Base-by-base conservation (phyloP, 306 rosid species). In the Carpinus viminea region DNA sequence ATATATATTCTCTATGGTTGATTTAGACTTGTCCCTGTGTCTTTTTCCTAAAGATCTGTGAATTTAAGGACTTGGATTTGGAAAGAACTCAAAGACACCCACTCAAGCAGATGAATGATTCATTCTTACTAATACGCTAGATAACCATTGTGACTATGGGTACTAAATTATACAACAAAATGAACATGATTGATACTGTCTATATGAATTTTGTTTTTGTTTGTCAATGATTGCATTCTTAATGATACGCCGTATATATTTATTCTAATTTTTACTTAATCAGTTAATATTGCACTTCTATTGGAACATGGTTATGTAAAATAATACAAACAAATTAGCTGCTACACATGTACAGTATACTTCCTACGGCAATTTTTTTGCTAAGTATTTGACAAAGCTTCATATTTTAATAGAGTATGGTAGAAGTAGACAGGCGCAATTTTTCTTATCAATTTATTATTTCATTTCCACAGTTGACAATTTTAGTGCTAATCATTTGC, bases 401-500 rank as follows among this genome's bases (percentile, higher is more conserved):
- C 72, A 68, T 8, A 45, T 68, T 41, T 41, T 7, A 41, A 18
- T 41, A 4, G 7, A 41, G 51, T 41, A 46, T 17, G 50, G 72
- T 4, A 68, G 72, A 41, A 41, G 26, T 18, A 43, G 48, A 41
- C 51, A 66, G 46, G 26, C 38, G 51, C 72, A 66, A n/a, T 17
- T 18, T 31, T 68, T 75, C 48, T 68, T 75, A 57, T 76, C 48
- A 18, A 43, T 82, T 78, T 75, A 26, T 76, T 78, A 26, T 73
- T 46, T 66, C 66, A 36, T 70, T 36, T 78, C 51, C 62, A 34
- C 50, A 68, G 50, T 55, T 62, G 81, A 68, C 73, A 74, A 73
- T 48, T 68, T 78, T 56, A 2, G 66, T 85, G 72, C 74, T 72
- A 77, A 26, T 82, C 79, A 62, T 77, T 85, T 86, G 86, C 96